phyloP scores from a whole-genome alignment of 768 basidiomycete genomes.

The Tephrocybe sp. region DNA sequence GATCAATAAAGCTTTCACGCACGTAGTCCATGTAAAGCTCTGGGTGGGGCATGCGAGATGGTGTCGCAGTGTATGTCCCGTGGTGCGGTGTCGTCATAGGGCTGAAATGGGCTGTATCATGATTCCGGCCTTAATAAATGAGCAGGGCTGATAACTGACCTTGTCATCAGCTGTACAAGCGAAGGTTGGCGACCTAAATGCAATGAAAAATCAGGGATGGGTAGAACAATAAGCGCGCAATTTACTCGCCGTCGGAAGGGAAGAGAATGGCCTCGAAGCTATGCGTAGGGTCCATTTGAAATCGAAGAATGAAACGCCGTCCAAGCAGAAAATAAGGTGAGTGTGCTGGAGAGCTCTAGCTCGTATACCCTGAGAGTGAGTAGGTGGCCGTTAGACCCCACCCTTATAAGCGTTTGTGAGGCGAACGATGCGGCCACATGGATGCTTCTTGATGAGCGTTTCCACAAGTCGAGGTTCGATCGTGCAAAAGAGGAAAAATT shows the following conservation, averaged over 20 bases:
- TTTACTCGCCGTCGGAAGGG: constrained; percentile 60
- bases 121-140: constrained; percentile 5
- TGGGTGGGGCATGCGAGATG: constrained; percentile 74
- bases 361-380: constrained; percentile 19
- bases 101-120: constrained; percentile 24
- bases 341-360: constrained; percentile 15
- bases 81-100: constrained; percentile 46
- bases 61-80: constrained; percentile 42
- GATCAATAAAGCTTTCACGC: constrained; percentile 17
- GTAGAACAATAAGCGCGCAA: not conserved
- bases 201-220: constrained; percentile 4
- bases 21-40: constrained; percentile 85
- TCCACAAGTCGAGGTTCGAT: constrained; percentile 20
- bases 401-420: constrained; percentile 22
- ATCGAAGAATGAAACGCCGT: not conserved
- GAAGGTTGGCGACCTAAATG: constrained; percentile 64
- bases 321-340: constrained; percentile 8
- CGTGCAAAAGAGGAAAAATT: constrained; percentile 22
- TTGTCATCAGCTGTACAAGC: constrained; percentile 74
- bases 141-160: constrained; percentile 35
- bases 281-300: constrained; percentile 62
- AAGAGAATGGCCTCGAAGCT: constrained; percentile 75
- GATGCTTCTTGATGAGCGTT: constrained; percentile 20
- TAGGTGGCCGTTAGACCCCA: not conserved
- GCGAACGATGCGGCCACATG: constrained; percentile 42